A percentile compares a stretch with the other conserved stretches of the same genome.
phyloP scores from a whole-genome alignment of 106 monocot genomes.

The Posidonia australis region DNA sequence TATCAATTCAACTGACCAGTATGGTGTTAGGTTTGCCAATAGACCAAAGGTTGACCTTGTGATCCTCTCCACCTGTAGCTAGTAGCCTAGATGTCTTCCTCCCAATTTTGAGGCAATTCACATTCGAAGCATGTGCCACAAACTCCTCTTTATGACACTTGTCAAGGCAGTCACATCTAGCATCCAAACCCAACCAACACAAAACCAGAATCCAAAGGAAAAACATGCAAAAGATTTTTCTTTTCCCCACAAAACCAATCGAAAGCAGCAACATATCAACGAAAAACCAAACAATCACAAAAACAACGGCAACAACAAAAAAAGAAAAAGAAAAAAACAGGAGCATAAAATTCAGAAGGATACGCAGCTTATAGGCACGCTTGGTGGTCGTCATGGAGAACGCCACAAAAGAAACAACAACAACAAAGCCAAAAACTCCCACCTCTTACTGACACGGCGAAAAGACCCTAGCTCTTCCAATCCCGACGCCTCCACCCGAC shows the following conservation, averaged over 20 bases:
- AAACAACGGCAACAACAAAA: neutral
- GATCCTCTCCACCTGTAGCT: conserved; percentile 94
- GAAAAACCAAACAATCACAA: neutral
- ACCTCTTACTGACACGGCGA: no score
- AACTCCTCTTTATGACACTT: conserved; percentile 62
- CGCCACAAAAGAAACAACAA: no score
- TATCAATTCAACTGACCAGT: conserved; percentile 37
- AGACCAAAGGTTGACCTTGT: conserved; percentile 96
- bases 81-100: conserved; percentile 87
- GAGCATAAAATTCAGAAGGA: conserved; percentile 53
- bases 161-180: conserved; percentile 36
- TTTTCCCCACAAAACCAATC: neutral
- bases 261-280: neutral
- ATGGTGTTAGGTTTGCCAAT: conserved; percentile 96
- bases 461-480: no score
- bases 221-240: no score
- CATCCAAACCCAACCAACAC: neutral
- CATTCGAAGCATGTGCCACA: conserved; percentile 92
- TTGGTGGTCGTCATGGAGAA: conserved; percentile 56
- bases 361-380: conserved; percentile 97
- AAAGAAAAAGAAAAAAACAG: conserved; percentile 5
- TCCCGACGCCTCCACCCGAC: no score
- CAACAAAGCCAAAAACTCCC: neutral
- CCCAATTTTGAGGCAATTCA: conserved; percentile 95
- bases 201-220: neutral